phyloP scores from a whole-genome alignment of 2,329 filamentous ascomycete species.

The Blastomyces gilchristii region DNA sequence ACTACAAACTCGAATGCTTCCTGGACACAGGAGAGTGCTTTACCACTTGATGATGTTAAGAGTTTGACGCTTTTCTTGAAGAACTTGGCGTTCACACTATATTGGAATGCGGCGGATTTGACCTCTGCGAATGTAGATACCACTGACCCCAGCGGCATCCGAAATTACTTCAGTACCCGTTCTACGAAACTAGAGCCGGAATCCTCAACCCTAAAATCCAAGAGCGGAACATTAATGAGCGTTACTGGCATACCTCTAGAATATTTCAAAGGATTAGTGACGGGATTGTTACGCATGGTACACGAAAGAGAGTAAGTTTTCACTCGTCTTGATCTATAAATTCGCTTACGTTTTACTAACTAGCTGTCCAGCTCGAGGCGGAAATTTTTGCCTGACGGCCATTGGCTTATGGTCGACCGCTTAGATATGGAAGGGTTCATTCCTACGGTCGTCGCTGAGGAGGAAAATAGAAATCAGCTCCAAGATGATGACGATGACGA shows the following conservation, averaged over 20 bases:
- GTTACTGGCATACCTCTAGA: constrained; percentile 64
- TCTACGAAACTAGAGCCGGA: constrained; percentile 17
- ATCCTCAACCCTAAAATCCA: constrained; percentile 28
- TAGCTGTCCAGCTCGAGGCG: constrained; percentile 54
- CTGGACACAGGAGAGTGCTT: constrained; percentile 52
- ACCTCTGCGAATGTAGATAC: constrained; percentile 31
- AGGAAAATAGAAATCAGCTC: constrained; percentile 63
- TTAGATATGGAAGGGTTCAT: constrained; percentile 89
- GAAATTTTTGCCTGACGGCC: constrained; percentile 67
- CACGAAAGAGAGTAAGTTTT: constrained; percentile 66
- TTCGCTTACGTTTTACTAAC: constrained; percentile 4
- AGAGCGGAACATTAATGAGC: constrained; percentile 45
- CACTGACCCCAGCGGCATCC: constrained; percentile 34
- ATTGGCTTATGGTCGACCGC: constrained; percentile 86
- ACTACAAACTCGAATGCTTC: constrained; percentile 43
- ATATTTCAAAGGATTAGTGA: constrained; percentile 69
- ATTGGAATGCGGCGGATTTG: constrained; percentile 68
- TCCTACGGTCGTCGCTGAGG: constrained; percentile 73
- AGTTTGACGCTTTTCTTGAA: constrained; percentile 75
- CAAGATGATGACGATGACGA: constrained; percentile 53
- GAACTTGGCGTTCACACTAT: constrained; percentile 77
- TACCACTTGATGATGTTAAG: constrained; percentile 61
- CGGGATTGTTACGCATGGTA: constrained; percentile 70
- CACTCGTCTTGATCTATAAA: not conserved
- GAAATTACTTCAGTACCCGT: constrained; percentile 36